Evolutionary conservation across 1,284 basidiomycete genomes (phyloP), one percentile per base, ranked within the genome.

Genomic region (Cyathus olla): DNA sequence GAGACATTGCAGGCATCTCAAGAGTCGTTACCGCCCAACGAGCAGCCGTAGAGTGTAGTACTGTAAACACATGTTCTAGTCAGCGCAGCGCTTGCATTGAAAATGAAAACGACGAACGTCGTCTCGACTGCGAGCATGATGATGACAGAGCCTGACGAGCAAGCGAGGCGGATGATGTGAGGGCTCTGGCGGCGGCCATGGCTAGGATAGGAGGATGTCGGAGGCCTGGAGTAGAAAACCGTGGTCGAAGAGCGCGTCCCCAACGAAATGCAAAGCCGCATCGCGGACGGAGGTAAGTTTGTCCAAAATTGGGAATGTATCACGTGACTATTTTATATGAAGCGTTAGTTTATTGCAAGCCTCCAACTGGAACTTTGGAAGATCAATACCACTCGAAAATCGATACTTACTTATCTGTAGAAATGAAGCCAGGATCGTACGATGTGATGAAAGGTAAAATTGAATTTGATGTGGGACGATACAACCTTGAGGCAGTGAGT

Each of bases 1-100:
- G 97, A 2, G 95, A 97, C 96, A 99, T 98, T 66, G 95, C 95
- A n/a, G 95, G 95, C 94, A 96, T 96, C 65, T 87, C 80, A 63
- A 96, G 85, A 61, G 89, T 87, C 44, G 92, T 89, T 53, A 93
- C 84, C 31, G 89, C 93, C 68, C 77, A 75, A 49, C 90, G 86
- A 56, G 73, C 70, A 47, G 78, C 71, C 26, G 88, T 85, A 47
- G 83, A 80, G 76, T 91, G 91, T 55, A 94, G 70, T 61, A 82
- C 91, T 70, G 26, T 46, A 55, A 56, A 55, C 44, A 37, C 37
- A 39, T 40, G 37, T 22, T 37, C 53, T 46, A 50, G 51, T 27
- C 44, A 59, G 53, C 37, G 60, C 19, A 29, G 50, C 10, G 27
- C 17, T 26, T 39, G 24, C 40, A 6, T 26, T 27, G 55, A 40